These are phyloP conservation scores for Crithidia fasciculata DNA, from an alignment of 208 protist genomes.

Conservation along the genomic window DNA sequence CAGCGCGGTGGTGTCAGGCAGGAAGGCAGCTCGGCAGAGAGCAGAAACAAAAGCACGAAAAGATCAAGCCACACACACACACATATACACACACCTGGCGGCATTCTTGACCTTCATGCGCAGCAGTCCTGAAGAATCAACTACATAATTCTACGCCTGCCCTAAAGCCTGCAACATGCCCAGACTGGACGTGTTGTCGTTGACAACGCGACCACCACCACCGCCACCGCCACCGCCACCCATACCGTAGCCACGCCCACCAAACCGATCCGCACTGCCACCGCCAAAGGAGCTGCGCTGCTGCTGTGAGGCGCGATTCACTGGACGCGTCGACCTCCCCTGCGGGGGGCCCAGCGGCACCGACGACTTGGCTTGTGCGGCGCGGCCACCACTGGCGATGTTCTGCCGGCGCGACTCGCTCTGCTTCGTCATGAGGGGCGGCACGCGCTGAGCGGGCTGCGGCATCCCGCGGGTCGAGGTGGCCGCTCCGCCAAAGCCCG, in stretches of 20 bases:
- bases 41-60: too few relatives aligned
- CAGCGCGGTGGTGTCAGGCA: too few relatives aligned
- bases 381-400: slow-evolving; percentile 52
- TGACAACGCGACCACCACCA: slow-evolving; percentile 63
- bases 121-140: too few relatives aligned
- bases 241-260: slow-evolving; percentile 30
- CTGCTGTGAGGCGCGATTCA: slow-evolving; percentile 9
- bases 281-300: slow-evolving; percentile 7
- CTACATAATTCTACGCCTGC: slow-evolving; percentile 30
- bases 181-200: slow-evolving; percentile 86
- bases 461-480: slow-evolving; percentile 10
- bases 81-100: too few relatives aligned
- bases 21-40: too few relatives aligned
- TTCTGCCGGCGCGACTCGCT: slow-evolving; percentile 53
- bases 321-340: neutral
- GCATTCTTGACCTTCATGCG: too few relatives aligned
- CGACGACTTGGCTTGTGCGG: slow-evolving; percentile 23
- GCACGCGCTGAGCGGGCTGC: slow-evolving; percentile 36
- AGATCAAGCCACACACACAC: too few relatives aligned
- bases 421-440: slow-evolving; percentile 68
- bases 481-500: neutral
- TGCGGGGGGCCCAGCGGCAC: slow-evolving; percentile 1
- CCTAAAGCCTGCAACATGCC: slow-evolving; percentile 90
- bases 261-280: slow-evolving; percentile 41
- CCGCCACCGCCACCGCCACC: slow-evolving; percentile 37